These are phyloP conservation scores for Mangifera indica DNA, from an alignment of 345 rosid genomes.

Conservation along the genomic window DNA sequence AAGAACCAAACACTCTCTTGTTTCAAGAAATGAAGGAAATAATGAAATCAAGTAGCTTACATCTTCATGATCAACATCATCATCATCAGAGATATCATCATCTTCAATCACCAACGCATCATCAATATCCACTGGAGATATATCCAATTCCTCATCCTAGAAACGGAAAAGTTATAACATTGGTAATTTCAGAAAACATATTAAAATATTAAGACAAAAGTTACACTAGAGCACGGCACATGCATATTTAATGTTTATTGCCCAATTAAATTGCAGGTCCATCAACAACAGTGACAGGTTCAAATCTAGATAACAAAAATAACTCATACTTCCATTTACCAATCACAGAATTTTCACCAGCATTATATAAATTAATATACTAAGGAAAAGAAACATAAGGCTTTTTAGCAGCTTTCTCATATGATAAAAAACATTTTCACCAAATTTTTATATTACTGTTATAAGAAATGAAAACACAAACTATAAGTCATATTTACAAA, in stretches of 20 bases:
- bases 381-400: neutral
- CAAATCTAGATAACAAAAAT: neutral
- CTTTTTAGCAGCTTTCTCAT: neutral
- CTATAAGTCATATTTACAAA: neutral
- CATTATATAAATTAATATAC: neutral
- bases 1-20: neutral
- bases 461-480: neutral
- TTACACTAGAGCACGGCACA: conserved; percentile 7
- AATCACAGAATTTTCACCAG: neutral
- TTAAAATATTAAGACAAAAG: neutral
- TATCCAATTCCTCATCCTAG: conserved; percentile 91
- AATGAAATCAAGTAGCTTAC: conserved; percentile 43
- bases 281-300: too few species aligned
- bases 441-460: neutral
- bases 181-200: neutral
- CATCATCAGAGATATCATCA: conserved; percentile 93
- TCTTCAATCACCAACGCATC: conserved; percentile 97
- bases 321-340: neutral
- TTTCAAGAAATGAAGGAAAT: neutral
- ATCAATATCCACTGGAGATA: conserved; percentile 87
- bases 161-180: conserved; percentile 8
- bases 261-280: neutral
- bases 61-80: conserved; percentile 89
- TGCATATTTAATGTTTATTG: conserved; percentile 20
- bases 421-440: neutral